Evolutionary conservation across 106 monocot genomes (phyloP).

Genomic region (Platanthera zijinensis): DNA sequence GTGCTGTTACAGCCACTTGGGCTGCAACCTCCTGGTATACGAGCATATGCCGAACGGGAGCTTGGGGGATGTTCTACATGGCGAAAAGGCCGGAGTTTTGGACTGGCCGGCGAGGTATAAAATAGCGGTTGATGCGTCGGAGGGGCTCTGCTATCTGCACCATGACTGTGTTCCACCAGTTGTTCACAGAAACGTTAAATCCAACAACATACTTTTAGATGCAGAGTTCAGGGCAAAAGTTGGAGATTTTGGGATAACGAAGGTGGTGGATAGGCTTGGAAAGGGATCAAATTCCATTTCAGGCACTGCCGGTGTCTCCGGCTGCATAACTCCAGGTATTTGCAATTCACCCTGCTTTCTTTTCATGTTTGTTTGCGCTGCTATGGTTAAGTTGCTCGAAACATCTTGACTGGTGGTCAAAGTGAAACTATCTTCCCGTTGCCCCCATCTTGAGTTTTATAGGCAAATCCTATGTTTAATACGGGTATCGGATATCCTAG

Average conservation of each 20-base stretch:
- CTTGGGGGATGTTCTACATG: slow-evolving; percentile 63
- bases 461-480: too few relatives aligned
- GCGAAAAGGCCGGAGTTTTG: slow-evolving; percentile 33
- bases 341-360: not conserved
- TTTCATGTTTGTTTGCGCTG: not conserved
- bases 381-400: not conserved
- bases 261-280: slow-evolving; percentile 28
- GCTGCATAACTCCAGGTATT: slow-evolving; percentile 66
- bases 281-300: slow-evolving; percentile 47
- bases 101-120: slow-evolving; percentile 53
- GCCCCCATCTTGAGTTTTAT: too few relatives aligned
- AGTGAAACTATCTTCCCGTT: too few relatives aligned
- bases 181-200: slow-evolving; percentile 61
- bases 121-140: slow-evolving; percentile 50
- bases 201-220: slow-evolving; percentile 62
- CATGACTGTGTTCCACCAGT: slow-evolving; percentile 55
- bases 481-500: too few relatives aligned
- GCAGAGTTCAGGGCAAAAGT: slow-evolving; percentile 45
- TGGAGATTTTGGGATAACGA: slow-evolving; percentile 55
- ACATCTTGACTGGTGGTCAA: not conserved
- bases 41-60: slow-evolving; percentile 95
- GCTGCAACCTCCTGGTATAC: slow-evolving; percentile 63
- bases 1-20: slow-evolving; percentile 70
- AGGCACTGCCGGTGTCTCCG: slow-evolving; percentile 46
- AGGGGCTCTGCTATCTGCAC: slow-evolving; percentile 59